phyloP scores from a whole-genome alignment of 148 eudicot genomes.

The Chenopodium album region DNA sequence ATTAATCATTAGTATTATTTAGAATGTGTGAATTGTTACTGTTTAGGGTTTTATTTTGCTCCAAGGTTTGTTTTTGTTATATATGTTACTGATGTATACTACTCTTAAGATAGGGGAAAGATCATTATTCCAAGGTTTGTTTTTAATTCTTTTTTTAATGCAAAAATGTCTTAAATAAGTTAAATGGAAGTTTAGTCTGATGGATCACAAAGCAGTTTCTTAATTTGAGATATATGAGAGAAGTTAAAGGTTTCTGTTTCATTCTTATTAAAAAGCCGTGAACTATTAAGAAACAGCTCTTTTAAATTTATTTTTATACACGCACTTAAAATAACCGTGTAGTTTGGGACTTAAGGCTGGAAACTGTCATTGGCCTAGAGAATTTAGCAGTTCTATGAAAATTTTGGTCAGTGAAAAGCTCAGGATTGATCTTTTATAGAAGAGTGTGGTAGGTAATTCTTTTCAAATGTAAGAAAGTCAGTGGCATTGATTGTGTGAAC shows the following conservation, averaged over 20 bases:
- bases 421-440: background rate
- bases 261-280: background rate
- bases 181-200: background rate
- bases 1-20: too few relatives aligned
- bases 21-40: too few relatives aligned
- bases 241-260: background rate
- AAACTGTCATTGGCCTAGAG: background rate
- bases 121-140: too few relatives aligned
- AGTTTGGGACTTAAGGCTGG: background rate
- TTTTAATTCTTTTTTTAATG: too few relatives aligned
- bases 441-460: background rate
- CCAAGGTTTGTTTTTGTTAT: too few relatives aligned
- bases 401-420: background rate
- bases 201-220: background rate
- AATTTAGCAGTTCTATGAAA: background rate
- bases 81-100: too few relatives aligned
- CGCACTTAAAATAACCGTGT: background rate
- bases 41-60: too few relatives aligned
- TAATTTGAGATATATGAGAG: background rate
- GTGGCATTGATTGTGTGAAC: background rate
- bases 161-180: too few relatives aligned
- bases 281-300: background rate
- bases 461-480: background rate
- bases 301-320: background rate
- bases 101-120: too few relatives aligned